Evolutionary conservation across 768 basidiomycete species (phyloP).

Genomic region (Tremella yokohamensis): DNA sequence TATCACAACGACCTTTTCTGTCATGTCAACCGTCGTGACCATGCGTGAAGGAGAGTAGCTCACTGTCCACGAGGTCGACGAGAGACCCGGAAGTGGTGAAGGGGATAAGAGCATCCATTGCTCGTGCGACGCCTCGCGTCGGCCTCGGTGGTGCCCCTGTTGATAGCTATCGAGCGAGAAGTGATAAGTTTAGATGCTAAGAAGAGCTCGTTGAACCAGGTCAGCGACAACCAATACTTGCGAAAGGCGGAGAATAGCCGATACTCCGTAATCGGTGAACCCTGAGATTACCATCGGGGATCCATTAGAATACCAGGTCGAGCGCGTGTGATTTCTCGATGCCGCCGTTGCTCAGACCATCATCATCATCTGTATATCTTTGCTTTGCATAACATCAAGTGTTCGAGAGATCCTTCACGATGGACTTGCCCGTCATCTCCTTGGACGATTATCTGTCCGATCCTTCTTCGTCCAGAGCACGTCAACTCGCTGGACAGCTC

Average conservation of each 20-base stretch:
- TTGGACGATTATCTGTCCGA: constrained; percentile 37
- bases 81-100: constrained; percentile 98
- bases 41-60: constrained; percentile 53
- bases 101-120: constrained; percentile 92
- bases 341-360: no score
- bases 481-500: constrained; percentile 56
- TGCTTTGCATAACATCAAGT: neutral
- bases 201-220: no score
- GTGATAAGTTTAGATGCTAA: no score
- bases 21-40: constrained; percentile 2
- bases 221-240: no score
- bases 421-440: constrained; percentile 30
- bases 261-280: no score
- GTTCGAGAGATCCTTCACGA: neutral
- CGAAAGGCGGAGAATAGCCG: no score
- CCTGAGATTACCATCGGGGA: no score
- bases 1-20: constrained; percentile 98
- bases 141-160: no score
- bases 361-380: neutral
- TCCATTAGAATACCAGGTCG: no score
- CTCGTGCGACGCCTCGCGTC: neutral
- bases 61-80: constrained; percentile 99
- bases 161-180: no score
- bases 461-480: constrained; percentile 23
- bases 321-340: no score